Conservation (phyloP, 2,329 filamentous ascomycete species). For the Penicillium sp. region DNA sequence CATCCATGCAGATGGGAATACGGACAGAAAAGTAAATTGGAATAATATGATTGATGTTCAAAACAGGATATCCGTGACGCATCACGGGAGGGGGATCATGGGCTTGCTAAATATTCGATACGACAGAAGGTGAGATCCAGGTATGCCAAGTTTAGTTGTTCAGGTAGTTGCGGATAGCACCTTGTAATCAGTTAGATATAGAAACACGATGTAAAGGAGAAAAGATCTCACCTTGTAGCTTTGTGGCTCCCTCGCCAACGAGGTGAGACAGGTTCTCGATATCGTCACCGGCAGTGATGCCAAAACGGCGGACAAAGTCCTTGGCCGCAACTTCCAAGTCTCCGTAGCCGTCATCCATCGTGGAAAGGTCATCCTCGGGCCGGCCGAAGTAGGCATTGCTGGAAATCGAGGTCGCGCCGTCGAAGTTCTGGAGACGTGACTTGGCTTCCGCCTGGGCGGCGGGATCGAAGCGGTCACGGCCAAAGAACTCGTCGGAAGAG, state of each 20-base stretch:
- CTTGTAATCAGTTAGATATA: conserved; percentile 17
- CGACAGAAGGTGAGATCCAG: conserved; percentile 12
- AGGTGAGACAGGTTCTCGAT: conserved; percentile 81
- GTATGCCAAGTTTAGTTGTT: conserved; percentile 38
- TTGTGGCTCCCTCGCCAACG: conserved; percentile 77
- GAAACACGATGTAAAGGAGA: not conserved
- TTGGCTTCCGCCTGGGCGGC: conserved; percentile 79
- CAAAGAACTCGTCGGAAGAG: conserved; percentile 97
- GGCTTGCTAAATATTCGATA: conserved; percentile 20
- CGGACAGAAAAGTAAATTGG: not conserved
- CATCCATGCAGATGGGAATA: conserved; percentile 3
- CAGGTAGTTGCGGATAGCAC: conserved; percentile 47
- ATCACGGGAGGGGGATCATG: conserved; percentile 19
- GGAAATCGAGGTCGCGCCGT: conserved; percentile 85
- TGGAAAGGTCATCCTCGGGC: conserved; percentile 69
- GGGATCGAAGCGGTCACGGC: conserved; percentile 80
- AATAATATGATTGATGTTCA: conserved; percentile 1
- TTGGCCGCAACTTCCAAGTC: conserved; percentile 90
- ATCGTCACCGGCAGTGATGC: conserved; percentile 92
- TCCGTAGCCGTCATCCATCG: conserved; percentile 69
- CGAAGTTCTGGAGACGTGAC: conserved; percentile 79
- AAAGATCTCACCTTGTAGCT: conserved; percentile 62
- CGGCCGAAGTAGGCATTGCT: conserved; percentile 97
- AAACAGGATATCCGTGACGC: conserved; percentile 16
- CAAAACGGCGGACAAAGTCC: conserved; percentile 92